Evolutionary conservation across 441 rosid species (phyloP).

Genomic region (Jatropha multifida): DNA sequence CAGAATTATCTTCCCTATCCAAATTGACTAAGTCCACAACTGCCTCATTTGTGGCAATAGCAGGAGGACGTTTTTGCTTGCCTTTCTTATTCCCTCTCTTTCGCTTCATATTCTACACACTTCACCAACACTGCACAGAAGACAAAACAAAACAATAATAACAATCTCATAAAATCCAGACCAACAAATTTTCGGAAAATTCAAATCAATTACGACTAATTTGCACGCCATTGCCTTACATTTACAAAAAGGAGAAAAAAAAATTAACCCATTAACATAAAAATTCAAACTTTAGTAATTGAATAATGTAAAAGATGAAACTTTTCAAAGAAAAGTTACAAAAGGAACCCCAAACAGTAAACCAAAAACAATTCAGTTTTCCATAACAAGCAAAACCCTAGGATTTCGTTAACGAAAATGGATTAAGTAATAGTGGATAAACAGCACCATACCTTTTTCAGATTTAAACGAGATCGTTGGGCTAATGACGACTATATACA

Average conservation of each 20-base stretch:
- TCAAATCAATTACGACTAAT: background rate
- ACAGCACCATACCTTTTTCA: slow-evolving; percentile 6
- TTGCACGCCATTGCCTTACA: background rate
- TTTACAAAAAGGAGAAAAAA: background rate
- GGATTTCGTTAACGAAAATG: background rate
- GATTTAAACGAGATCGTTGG: background rate
- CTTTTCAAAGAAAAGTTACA: background rate
- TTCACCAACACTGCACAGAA: background rate
- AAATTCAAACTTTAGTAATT: background rate
- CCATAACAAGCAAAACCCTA: background rate
- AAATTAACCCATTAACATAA: background rate
- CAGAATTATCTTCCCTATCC: slow-evolving; percentile 53
- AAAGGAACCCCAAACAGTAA: background rate
- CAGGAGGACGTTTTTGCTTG: slow-evolving; percentile 39
- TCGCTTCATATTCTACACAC: slow-evolving; percentile 61
- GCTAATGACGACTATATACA: background rate
- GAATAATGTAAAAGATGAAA: background rate
- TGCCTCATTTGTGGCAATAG: slow-evolving; percentile 36
- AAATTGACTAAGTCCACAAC: slow-evolving; percentile 32
- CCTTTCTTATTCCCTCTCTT: slow-evolving; percentile 84
- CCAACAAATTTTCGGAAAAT: background rate
- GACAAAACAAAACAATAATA: background rate
- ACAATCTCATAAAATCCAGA: background rate
- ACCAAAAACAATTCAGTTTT: background rate
- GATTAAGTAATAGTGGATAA: background rate